Evolutionary conservation across 805 yeast species (phyloP).

Genomic region (Candida vartiovaarae): DNA sequence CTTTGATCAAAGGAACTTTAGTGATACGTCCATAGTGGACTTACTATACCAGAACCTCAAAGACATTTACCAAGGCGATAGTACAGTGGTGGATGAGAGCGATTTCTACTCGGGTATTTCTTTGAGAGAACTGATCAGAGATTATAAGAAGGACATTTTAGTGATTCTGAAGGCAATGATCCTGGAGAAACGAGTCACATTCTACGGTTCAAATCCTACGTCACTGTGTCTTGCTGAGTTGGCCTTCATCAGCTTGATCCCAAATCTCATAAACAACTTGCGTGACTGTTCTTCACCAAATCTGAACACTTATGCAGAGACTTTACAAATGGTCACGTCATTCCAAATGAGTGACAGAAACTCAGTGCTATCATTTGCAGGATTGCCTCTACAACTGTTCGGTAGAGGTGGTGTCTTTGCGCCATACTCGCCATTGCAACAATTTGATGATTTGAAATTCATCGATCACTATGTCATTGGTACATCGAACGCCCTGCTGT

Average conservation of each 20-base stretch:
- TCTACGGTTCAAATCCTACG: conserved; percentile 78
- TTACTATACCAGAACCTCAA: conserved; percentile 63
- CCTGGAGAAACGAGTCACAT: conserved; percentile 64
- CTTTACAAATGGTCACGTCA: conserved; percentile 52
- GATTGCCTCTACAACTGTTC: conserved; percentile 82
- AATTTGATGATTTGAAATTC: conserved; percentile 62
- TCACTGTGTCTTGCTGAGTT: conserved; percentile 76
- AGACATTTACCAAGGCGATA: conserved; percentile 28
- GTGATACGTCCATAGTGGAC: conserved; percentile 60
- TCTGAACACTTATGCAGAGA: conserved; percentile 44
- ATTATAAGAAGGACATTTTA: conserved; percentile 52
- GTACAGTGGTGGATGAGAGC: conserved; percentile 34
- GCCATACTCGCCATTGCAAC: conserved; percentile 94
- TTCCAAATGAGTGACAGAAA: conserved; percentile 71
- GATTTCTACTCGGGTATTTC: conserved; percentile 71
- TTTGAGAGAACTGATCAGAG: conserved; percentile 53
- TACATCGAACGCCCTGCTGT: conserved; percentile 75
- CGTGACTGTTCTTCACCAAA: conserved; percentile 77
- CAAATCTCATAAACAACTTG: conserved; percentile 66
- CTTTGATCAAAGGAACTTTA: conserved; percentile 74
- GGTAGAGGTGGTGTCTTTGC: conserved; percentile 83
- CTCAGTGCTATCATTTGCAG: conserved; percentile 73
- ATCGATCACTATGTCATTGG: conserved; percentile 72
- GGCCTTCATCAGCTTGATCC: conserved; percentile 75
- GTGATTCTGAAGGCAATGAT: conserved; percentile 70